A percentile compares a stretch with the other conserved stretches of the same genome.
Conservation (phyloP, 495 filamentous ascomycete genomes). For the Podospora didyma region DNA sequence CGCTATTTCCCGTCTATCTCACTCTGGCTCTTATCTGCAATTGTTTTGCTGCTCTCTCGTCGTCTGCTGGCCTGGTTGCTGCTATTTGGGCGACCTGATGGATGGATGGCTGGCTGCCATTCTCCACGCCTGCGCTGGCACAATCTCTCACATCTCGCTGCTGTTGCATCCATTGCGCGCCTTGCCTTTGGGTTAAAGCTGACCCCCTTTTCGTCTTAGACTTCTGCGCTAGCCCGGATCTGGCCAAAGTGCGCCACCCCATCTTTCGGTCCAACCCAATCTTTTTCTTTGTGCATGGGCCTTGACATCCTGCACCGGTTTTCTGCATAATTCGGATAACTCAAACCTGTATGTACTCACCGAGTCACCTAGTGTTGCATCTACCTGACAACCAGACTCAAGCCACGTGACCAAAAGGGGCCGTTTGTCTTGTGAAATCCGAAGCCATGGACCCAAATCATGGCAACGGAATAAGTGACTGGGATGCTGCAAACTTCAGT, state of each 20-base stretch:
- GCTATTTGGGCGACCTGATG: no score
- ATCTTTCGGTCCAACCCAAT: neutral
- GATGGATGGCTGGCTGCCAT: neutral
- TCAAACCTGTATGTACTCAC: neutral
- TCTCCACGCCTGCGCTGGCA: neutral
- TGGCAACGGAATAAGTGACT: slow-evolving; percentile 15
- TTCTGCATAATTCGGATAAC: neutral
- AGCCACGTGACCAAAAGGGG: slow-evolving; percentile 14
- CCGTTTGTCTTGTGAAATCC: slow-evolving; percentile 8
- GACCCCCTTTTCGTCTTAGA: slow-evolving; percentile 12
- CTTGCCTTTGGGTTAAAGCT: slow-evolving; percentile 1
- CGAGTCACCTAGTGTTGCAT: neutral
- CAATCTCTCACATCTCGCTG: neutral
- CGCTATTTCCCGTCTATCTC: no score
- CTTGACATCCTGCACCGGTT: neutral
- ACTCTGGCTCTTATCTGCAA: no score
- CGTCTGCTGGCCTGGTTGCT: no score
- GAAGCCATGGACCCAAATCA: slow-evolving; percentile 24
- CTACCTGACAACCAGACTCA: neutral
- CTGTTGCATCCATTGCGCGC: neutral
- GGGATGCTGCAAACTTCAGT: slow-evolving; percentile 21
- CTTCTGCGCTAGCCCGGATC: slow-evolving; percentile 6
- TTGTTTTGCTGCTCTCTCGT: no score
- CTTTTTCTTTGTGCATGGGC: neutral
- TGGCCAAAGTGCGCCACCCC: neutral